Conservation (phyloP, 768 basidiomycete genomes). For the Pleurotus pulmonarius region DNA sequence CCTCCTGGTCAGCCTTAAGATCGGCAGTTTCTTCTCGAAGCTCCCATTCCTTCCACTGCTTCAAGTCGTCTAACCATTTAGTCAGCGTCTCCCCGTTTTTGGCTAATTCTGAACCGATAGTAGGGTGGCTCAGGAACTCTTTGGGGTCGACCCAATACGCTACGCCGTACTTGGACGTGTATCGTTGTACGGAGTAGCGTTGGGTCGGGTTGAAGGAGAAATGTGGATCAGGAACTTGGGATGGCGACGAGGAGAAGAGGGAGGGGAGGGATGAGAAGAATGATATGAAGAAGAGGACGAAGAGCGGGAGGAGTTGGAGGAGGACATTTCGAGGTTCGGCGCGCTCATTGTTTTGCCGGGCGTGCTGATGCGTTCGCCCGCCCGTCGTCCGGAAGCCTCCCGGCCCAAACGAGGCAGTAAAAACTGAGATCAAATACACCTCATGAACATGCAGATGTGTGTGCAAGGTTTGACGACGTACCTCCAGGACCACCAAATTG, state of each 20-base stretch:
- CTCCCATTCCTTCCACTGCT: conserved; percentile 31
- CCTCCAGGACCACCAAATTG: conserved; percentile 48
- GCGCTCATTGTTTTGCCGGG: conserved; percentile 22
- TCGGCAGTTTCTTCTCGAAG: conserved; percentile 32
- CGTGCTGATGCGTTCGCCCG: conserved; percentile 32
- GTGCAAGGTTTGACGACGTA: background rate
- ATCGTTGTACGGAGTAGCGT: conserved; percentile 66
- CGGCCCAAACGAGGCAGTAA: conserved; percentile 75
- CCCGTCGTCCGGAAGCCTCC: conserved; percentile 78
- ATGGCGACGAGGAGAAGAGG: conserved; percentile 60
- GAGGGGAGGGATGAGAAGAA: conserved; percentile 77
- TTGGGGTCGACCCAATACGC: conserved; percentile 80
- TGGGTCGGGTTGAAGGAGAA: conserved; percentile 65
- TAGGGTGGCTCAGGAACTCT: conserved; percentile 75
- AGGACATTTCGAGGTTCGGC: conserved; percentile 59
- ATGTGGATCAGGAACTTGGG: conserved; percentile 64
- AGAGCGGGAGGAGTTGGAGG: conserved; percentile 78
- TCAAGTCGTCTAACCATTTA: conserved; percentile 3
- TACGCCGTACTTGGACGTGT: conserved; percentile 67
- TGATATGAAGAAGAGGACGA: conserved; percentile 83
- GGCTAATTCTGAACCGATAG: conserved; percentile 69
- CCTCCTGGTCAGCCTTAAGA: conserved; percentile 23
- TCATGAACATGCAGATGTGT: conserved; percentile 5
- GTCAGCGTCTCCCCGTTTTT: background rate
- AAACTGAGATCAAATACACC: conserved; percentile 40